Conservation (phyloP, 495 filamentous ascomycete species). For the Penicillium longicatenatum region DNA sequence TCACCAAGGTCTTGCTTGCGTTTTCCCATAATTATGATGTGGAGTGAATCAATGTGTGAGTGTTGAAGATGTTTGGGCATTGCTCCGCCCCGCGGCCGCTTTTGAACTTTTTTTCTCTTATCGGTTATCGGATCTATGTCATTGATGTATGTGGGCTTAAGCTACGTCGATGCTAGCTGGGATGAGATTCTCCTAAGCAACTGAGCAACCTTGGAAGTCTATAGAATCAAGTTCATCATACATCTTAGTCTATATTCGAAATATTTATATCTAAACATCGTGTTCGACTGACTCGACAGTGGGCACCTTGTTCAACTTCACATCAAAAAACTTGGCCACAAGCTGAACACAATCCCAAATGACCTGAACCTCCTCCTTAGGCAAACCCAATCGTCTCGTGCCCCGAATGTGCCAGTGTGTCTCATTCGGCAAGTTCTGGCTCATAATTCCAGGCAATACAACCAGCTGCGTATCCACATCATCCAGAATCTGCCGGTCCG, state of each 20-base stretch:
- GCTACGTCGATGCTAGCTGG: neutral
- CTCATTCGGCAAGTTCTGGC: conserved; percentile 54
- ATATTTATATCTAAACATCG: conserved; percentile 31
- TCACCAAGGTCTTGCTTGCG: conserved; percentile 53
- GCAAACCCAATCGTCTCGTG: conserved; percentile 51
- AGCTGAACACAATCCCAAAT: conserved; percentile 42
- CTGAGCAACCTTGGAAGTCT: no score
- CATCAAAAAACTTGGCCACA: conserved; percentile 39
- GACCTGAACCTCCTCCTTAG: conserved; percentile 51
- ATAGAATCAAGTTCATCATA: neutral
- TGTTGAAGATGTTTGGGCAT: conserved; percentile 10
- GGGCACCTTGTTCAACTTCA: conserved; percentile 45
- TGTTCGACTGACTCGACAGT: conserved; percentile 50
- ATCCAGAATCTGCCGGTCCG: conserved; percentile 53
- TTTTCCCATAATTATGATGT: conserved; percentile 47
- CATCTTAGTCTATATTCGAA: neutral
- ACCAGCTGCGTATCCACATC: conserved; percentile 58
- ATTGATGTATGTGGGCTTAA: neutral
- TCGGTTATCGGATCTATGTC: conserved; percentile 21
- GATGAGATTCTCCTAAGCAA: neutral
- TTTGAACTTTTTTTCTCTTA: conserved; percentile 36
- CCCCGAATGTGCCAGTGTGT: conserved; percentile 63
- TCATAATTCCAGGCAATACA: conserved; percentile 59
- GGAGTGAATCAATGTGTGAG: conserved; percentile 2
- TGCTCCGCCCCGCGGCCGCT: conserved; percentile 28